Evolutionary conservation across 306 rosid genomes (phyloP).

Genomic region (Castanopsis chinensis): DNA sequence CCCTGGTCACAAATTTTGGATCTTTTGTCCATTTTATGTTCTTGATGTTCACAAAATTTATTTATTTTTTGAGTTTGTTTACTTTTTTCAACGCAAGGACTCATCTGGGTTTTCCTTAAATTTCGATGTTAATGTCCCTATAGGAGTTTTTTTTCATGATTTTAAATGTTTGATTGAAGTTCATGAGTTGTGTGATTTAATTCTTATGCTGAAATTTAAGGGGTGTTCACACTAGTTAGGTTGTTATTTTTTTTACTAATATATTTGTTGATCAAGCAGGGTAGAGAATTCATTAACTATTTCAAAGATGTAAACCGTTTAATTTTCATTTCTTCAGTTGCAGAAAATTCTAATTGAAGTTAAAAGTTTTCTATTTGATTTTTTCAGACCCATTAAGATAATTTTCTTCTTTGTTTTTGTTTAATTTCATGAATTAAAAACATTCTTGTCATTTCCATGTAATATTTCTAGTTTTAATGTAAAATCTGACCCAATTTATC

Average conservation of each 20-base stretch:
- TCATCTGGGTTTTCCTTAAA: neutral
- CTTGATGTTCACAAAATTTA: neutral
- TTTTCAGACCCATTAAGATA: no score
- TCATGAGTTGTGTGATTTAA: neutral
- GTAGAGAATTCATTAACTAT: no score
- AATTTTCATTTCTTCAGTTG: no score
- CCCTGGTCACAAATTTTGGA: neutral
- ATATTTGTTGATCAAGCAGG: no score
- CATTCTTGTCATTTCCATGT: neutral
- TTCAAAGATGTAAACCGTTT: no score
- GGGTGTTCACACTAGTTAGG: no score
- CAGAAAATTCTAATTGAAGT: no score
- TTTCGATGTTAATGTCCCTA: neutral
- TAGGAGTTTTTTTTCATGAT: neutral
- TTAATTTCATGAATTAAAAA: neutral
- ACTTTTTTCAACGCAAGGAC: neutral
- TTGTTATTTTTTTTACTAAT: no score
- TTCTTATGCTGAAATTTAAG: neutral
- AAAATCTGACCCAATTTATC: neutral
- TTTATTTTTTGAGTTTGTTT: neutral
- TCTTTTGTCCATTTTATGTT: neutral
- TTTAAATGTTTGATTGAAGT: neutral
- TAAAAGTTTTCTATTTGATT: no score
- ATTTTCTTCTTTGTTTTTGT: neutral
- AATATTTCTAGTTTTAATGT: neutral